These are phyloP conservation scores for Discostella pseudostelligera DNA, from an alignment of 108 stramenopile species.

Conservation along the genomic window DNA sequence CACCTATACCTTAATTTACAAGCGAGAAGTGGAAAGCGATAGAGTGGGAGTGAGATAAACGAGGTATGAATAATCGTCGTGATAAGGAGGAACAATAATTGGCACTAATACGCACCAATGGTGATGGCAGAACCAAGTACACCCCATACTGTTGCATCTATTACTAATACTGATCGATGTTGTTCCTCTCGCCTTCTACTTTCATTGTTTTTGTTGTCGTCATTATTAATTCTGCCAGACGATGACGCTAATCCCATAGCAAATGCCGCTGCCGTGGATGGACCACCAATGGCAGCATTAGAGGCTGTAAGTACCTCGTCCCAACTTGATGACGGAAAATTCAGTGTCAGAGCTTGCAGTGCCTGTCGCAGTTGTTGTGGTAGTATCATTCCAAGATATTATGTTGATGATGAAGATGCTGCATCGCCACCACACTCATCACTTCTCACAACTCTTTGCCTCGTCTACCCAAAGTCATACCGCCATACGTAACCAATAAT, in stretches of 20 bases:
- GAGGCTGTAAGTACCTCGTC: constrained; percentile 74
- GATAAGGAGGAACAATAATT: background rate
- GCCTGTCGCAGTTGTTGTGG: too few species aligned
- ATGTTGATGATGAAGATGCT: too few species aligned
- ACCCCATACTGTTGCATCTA: constrained; percentile 72
- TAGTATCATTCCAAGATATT: too few species aligned
- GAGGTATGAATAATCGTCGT: background rate
- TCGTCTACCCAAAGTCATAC: constrained; percentile 3
- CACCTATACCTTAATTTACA: constrained; percentile 3
- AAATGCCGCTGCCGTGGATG: constrained; percentile 78
- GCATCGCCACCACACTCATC: background rate
- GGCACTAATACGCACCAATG: constrained; percentile 20
- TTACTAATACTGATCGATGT: constrained; percentile 46
- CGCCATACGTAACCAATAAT: constrained; percentile 29
- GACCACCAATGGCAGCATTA: constrained; percentile 84
- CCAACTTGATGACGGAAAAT: constrained; percentile 24
- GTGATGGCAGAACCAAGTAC: constrained; percentile 72
- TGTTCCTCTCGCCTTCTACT: background rate
- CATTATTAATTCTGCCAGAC: background rate
- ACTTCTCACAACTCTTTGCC: background rate
- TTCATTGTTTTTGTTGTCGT: background rate
- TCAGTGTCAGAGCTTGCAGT: background rate
- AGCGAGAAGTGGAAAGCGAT: background rate
- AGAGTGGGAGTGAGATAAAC: background rate
- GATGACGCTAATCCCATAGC: constrained; percentile 33